These are phyloP conservation scores for Beauveria sp. DNA, from an alignment of 2,329 filamentous ascomycete genomes.

Conservation along the genomic window DNA sequence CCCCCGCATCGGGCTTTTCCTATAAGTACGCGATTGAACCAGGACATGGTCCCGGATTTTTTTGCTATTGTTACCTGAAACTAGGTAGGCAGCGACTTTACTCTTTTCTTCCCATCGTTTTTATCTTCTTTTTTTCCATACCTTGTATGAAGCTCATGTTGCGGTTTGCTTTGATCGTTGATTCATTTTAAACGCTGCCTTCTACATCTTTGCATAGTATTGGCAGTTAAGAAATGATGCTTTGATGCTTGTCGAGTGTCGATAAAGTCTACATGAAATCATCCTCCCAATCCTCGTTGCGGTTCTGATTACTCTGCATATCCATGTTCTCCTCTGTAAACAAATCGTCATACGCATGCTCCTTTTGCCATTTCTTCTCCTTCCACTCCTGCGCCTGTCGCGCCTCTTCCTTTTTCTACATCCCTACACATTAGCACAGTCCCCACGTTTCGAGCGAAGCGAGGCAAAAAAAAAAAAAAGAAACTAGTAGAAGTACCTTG, in stretches of 20 bases:
- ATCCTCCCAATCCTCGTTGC: slow-evolving; percentile 69
- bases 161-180: no score
- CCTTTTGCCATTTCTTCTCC: slow-evolving; percentile 87
- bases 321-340: slow-evolving; percentile 78
- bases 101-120: no score
- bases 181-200: no score
- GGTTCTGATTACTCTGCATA: slow-evolving; percentile 75
- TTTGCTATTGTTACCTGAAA: no score
- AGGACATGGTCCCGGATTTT: no score
- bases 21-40: slow-evolving; percentile 17
- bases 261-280: slow-evolving; percentile 75
- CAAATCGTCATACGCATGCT: slow-evolving; percentile 94
- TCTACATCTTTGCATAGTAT: no score
- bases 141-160: no score
- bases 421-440: background rate
- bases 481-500: slow-evolving; percentile 44
- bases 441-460: background rate
- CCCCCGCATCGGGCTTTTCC: slow-evolving; percentile 34
- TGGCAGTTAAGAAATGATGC: background rate
- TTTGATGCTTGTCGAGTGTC: background rate
- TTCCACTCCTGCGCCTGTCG: slow-evolving; percentile 69
- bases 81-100: no score
- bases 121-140: no score
- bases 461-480: background rate
- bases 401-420: slow-evolving; percentile 68